Percentiles rank a stretch among this genome's conserved stretches.
phyloP scores from a whole-genome alignment of 257 asterid genomes.

The Schizonepeta tenuifolia region DNA sequence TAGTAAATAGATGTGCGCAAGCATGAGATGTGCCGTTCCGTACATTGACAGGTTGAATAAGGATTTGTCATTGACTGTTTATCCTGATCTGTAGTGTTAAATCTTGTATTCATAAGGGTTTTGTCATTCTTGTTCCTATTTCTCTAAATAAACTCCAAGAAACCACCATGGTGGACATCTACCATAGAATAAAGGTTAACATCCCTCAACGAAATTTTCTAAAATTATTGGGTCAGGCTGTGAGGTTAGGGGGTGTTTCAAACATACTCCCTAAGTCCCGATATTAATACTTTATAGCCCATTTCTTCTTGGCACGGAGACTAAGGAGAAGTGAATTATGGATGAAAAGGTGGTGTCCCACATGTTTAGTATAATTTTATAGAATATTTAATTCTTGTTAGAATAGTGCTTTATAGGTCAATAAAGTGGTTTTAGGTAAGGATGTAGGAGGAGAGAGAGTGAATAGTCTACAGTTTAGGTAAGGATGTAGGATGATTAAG shows the following conservation, averaged over 20 bases:
- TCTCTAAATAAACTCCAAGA: constrained; percentile 1
- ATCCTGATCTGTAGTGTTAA: neutral
- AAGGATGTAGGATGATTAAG: too few relatives aligned
- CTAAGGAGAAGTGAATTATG: too few relatives aligned
- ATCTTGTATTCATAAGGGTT: neutral
- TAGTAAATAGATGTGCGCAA: constrained; percentile 9
- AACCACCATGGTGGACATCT: neutral
- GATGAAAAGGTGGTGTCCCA: too few relatives aligned
- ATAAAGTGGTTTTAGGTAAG: too few relatives aligned
- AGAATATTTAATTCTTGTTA: too few relatives aligned
- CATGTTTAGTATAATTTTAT: too few relatives aligned
- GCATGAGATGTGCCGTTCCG: neutral
- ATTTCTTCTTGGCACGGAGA: too few relatives aligned
- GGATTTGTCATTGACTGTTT: neutral
- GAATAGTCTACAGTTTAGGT: too few relatives aligned
- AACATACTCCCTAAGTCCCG: too few relatives aligned
- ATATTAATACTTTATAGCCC: too few relatives aligned
- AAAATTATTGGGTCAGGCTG: neutral
- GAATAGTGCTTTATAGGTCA: too few relatives aligned
- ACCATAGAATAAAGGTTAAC: neutral
- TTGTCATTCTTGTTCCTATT: neutral
- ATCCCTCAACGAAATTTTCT: neutral
- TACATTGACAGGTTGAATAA: neutral
- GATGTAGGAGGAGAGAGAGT: too few relatives aligned
- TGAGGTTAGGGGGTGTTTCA: neutral